Percentiles rank a stretch among this genome's conserved stretches.
Evolutionary conservation across 208 protist genomes (phyloP).

Genomic region (Wallacemonas rigidus): DNA sequence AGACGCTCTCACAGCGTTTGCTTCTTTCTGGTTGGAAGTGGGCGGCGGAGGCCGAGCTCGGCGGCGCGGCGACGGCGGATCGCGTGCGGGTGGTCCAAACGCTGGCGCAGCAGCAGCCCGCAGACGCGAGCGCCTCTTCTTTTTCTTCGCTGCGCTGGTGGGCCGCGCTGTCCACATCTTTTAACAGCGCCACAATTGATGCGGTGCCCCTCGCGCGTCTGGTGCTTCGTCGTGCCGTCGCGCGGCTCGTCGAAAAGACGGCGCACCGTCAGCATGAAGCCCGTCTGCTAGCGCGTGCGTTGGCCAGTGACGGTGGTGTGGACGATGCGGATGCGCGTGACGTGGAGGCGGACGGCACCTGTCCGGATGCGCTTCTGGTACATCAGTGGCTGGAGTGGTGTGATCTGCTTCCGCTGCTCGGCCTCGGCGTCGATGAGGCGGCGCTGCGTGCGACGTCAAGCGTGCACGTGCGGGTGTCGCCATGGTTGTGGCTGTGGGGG

Average conservation of each 20-base stretch:
- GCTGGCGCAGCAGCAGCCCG: constrained; percentile 25
- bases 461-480: constrained; percentile 5
- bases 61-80: constrained; percentile 13
- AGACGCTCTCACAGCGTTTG: constrained; percentile 21
- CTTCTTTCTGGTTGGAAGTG: constrained; percentile 28
- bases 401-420: constrained; percentile 30
- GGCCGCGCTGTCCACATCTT: neutral
- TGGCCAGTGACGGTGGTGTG: constrained; percentile 21
- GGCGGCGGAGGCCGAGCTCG: constrained; percentile 28
- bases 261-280: constrained; percentile 20
- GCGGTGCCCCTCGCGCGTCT: constrained; percentile 49
- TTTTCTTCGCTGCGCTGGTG: neutral
- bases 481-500: constrained; percentile 16
- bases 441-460: neutral
- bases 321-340: constrained; percentile 2
- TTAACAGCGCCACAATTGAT: constrained; percentile 78
- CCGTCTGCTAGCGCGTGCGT: neutral
- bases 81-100: constrained; percentile 22
- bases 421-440: constrained; percentile 9
- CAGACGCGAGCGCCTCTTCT: neutral
- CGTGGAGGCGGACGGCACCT: neutral
- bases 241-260: constrained; percentile 69
- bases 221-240: constrained; percentile 45
- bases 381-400: constrained; percentile 45
- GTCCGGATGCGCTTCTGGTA: constrained; percentile 35